Base-by-base conservation (phyloP, 2,329 filamentous ascomycete genomes). In the Penicillium italicum region DNA sequence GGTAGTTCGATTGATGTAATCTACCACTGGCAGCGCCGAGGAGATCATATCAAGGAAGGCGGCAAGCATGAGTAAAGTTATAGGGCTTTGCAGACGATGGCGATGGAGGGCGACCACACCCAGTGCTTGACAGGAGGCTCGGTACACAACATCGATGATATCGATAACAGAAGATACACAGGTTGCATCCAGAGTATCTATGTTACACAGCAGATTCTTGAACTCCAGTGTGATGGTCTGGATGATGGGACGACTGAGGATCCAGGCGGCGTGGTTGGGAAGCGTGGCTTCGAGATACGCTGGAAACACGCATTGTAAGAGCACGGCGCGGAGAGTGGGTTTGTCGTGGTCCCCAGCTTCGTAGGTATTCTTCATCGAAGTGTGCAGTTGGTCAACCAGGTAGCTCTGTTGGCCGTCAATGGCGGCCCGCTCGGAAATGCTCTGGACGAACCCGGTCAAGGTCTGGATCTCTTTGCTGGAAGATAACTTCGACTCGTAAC, bases 401-500 rank as follows among this genome's bases (percentile, higher is more conserved):
- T 84, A 83, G 1, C 61, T 60, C 59, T 85, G 83, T 58, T 85
- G 78, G n/a, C 76, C 74, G 53, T 86, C 83, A 7, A 81, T 69
- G 1, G 81, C 81, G 0, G 84, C 83, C 52, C 83, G 76, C 65
- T 85, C 82, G 12, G 78, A 80, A 6, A 86, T 79, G 5, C 79
- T 80, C 52, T 85, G 82, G 14, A 87, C 68, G 67, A 85, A 87
- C n/a, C 76, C 74, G 7, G 77, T 78, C 33, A 86, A 72, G 55
- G 83, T 77, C 60, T 82, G 85, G 7, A 78, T 74, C 11, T 77
- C 77, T 55, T 79, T 78, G 8, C 72, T 59, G 24, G 80, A 76
- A 3, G 68, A 69, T 2, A 85, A 70, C 60, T 81, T 84, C 1
- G 81, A 74, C 12, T 77, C 79, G 57, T 86, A 87, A 42, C 82